Conservation (phyloP, 2,329 filamentous ascomycete species). For the Aspergillus intermedius region DNA sequence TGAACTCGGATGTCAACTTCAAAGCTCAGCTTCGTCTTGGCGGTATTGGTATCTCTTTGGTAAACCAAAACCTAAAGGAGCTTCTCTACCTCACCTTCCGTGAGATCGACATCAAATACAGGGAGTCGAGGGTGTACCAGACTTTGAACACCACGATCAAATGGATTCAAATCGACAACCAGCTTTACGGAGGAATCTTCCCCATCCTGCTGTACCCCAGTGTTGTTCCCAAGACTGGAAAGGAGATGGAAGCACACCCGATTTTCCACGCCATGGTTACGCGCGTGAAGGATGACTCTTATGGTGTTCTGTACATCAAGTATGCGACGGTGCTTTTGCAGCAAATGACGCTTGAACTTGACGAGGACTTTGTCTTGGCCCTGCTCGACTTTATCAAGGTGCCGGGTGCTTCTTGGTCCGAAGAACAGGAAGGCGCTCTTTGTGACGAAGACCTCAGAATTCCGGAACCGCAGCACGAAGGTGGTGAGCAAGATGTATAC, state of each 20-base stretch:
- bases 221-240: slow-evolving; percentile 92
- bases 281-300: slow-evolving; percentile 94
- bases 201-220: slow-evolving; percentile 95
- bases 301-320: slow-evolving; percentile 96
- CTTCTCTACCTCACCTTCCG: slow-evolving; percentile 89
- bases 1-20: slow-evolving; percentile 82
- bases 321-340: slow-evolving; percentile 91
- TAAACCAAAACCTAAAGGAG: slow-evolving; percentile 88
- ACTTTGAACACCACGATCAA: slow-evolving; percentile 86
- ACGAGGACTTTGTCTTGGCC: slow-evolving; percentile 97
- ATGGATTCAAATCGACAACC: slow-evolving; percentile 99
- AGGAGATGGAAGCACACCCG: slow-evolving; percentile 92
- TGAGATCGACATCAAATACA: slow-evolving; percentile 84
- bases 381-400: slow-evolving; percentile 92
- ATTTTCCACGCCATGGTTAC: slow-evolving; percentile 90
- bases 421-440: slow-evolving; percentile 74
- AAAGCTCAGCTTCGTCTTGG: slow-evolving; percentile 81
- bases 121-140: slow-evolving; percentile 88
- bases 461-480: slow-evolving; percentile 78
- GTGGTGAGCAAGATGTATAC: slow-evolving; percentile 89
- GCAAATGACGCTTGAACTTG: slow-evolving; percentile 96
- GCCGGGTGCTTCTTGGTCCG: slow-evolving; percentile 79
- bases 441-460: slow-evolving; percentile 88
- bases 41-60: slow-evolving; percentile 84
- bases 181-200: slow-evolving; percentile 96